These are phyloP conservation scores for Teratosphaeria destructans DNA, from an alignment of 2,329 filamentous ascomycete genomes.

Conservation along the genomic window DNA sequence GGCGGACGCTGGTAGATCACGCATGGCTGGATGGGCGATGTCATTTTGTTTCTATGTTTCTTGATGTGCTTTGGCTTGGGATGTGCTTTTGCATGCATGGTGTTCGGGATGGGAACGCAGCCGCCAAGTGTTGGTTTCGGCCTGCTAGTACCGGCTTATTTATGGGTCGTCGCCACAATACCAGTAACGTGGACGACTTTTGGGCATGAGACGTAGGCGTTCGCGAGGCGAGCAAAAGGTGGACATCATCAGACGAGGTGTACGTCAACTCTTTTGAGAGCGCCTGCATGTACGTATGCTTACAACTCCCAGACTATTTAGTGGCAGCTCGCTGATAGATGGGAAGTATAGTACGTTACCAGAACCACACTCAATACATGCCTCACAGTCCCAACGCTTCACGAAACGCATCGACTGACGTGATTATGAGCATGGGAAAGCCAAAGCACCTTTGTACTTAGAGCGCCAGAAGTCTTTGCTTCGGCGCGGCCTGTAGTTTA, in stretches of 20 bases:
- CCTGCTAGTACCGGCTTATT: constrained; percentile 1
- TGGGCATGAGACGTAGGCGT: not conserved
- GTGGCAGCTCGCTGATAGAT: constrained; percentile 22
- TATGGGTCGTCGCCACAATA: not conserved
- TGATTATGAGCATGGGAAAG: not conserved
- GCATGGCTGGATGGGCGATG: not conserved
- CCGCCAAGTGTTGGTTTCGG: constrained; percentile 4
- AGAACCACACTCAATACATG: not conserved
- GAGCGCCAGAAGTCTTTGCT: not conserved
- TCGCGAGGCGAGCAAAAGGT: not conserved
- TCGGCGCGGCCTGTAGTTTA: not conserved
- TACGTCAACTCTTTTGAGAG: not conserved
- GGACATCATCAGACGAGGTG: not conserved
- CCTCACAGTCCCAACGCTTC: not conserved
- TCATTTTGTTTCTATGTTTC: constrained; percentile 3
- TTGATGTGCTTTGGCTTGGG: constrained; percentile 1
- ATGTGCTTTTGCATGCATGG: constrained; percentile 6
- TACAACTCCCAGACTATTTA: constrained; percentile 14
- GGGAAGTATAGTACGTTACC: constrained; percentile 19
- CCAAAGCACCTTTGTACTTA: not conserved
- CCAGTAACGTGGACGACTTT: not conserved
- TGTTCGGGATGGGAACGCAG: constrained; percentile 4
- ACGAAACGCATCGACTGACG: not conserved
- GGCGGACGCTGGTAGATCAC: constrained; percentile 19
- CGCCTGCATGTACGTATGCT: constrained; percentile 22